Base-by-base conservation (phyloP, 352 stramenopile species). In the Halophytophthora batemanensis region DNA sequence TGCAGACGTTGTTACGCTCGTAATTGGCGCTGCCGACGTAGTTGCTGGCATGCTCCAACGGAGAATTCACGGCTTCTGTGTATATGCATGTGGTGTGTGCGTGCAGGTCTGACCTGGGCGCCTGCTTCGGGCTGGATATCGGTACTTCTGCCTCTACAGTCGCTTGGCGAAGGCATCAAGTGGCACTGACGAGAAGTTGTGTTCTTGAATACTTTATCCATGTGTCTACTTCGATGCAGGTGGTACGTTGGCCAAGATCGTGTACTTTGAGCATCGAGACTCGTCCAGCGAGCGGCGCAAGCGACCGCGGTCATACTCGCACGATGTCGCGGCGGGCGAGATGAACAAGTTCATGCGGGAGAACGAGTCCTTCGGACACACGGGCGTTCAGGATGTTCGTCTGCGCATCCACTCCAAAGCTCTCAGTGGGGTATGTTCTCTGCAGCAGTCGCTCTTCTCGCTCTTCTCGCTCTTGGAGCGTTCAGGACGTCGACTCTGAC, bases 161-260 rank as follows among this genome's bases (percentile, higher is more conserved):
- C 10, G 34, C 17, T 34, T n/a, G 22, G 10, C 35, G 22, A 19
- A 50, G 46, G 25, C 2, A 23, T 23, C 33, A 45, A 15, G 11
- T 31, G 29, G 40, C 15, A 51, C 34, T 50, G 38, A 52, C 15
- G 21, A 44, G n/a, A n/a, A n/a, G n/a, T n/a, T n/a, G n/a, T n/a
- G n/a, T n/a, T n/a, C 52, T 62, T 64, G 65, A 12, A 66, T 86
- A 6, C 10, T 22, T 13, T 57, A 19, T 8, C 4, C 25, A 4
- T 31, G 25, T 31, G 8, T 31, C 25, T 31, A 8, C 25, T 8
- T 4, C 60, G 29, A 37, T 12, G 64, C 82, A 79, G 90, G 94
- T 15, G 94, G 93, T 0, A 97, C 93, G 31, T 71, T 98, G 45
- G 87, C 81, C 21, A 98, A 98, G 72, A 95, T 98, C 55, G 93